Percentiles rank a stretch among this genome's conserved stretches.
phyloP scores from a whole-genome alignment of 805 yeast genomes.

The Metschnikowia bowlesiae region DNA sequence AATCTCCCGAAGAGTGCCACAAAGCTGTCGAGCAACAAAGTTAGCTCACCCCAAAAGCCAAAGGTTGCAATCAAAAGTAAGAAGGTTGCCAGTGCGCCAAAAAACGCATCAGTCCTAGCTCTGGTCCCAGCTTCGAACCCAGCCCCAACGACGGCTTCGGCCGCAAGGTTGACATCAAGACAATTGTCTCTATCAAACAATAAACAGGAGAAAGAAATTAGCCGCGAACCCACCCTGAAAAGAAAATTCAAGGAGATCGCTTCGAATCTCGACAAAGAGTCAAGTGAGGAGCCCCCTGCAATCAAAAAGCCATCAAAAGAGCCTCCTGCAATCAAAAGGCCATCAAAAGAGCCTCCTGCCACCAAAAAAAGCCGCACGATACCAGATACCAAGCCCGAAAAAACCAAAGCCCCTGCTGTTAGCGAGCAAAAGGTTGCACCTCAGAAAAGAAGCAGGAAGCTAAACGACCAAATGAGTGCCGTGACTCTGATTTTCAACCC shows the following conservation, averaged over 20 bases:
- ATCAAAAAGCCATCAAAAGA: background rate
- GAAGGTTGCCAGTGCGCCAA: background rate
- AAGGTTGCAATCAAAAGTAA: background rate
- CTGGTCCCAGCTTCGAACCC: background rate
- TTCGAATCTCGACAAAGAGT: background rate
- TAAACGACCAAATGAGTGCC: constrained; percentile 9
- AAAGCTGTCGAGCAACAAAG: background rate
- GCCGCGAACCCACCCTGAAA: background rate
- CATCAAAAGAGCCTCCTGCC: background rate
- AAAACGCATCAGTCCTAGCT: background rate
- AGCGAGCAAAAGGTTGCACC: background rate
- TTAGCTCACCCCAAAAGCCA: background rate
- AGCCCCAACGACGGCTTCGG: background rate
- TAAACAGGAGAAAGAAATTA: background rate
- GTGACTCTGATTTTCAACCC: constrained; percentile 20
- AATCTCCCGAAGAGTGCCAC: background rate
- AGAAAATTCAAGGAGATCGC: background rate
- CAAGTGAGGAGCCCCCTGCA: background rate
- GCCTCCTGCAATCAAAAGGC: background rate
- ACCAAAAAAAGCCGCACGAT: background rate
- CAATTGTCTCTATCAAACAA: constrained; percentile 8
- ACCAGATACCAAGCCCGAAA: background rate
- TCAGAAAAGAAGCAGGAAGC: constrained; percentile 9
- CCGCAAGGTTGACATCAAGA: constrained; percentile 7
- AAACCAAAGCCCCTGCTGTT: background rate